These are phyloP conservation scores for Amaranthus tricolor DNA, from an alignment of 179 eudicot genomes.

Conservation along the genomic window DNA sequence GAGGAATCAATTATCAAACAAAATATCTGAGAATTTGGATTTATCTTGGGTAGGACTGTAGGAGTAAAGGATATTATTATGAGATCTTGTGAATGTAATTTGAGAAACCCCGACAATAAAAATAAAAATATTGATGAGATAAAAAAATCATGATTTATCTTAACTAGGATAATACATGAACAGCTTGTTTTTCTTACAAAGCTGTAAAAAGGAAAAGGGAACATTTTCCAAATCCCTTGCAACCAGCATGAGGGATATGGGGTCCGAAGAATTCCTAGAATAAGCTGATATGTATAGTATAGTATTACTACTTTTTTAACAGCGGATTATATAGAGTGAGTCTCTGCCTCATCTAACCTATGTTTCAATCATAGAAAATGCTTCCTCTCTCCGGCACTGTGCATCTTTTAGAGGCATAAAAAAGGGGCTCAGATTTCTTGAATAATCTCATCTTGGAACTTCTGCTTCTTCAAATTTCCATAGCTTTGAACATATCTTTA, in stretches of 20 bases:
- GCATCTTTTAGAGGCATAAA: background rate
- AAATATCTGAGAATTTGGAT: background rate
- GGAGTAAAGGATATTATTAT: background rate
- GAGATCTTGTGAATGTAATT: background rate
- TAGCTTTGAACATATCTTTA: background rate
- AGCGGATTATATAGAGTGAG: background rate
- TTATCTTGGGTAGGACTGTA: background rate
- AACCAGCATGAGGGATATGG: background rate
- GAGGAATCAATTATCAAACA: background rate
- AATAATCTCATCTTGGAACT: background rate
- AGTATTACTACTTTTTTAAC: background rate
- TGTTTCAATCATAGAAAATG: background rate
- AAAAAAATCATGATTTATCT: conserved; percentile 1
- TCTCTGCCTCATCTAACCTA: background rate
- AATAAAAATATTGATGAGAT: background rate
- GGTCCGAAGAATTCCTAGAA: background rate
- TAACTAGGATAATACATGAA: background rate
- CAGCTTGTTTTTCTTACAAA: background rate
- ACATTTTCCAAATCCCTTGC: background rate
- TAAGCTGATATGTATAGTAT: background rate
- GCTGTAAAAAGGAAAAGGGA: background rate
- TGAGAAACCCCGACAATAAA: background rate
- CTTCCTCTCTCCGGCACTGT: conserved; percentile 1
- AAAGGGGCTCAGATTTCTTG: background rate
- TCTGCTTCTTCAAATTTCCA: background rate